Conservation (phyloP, 192 early-diverging fungal genomes). For the Backusella psychrophila region DNA sequence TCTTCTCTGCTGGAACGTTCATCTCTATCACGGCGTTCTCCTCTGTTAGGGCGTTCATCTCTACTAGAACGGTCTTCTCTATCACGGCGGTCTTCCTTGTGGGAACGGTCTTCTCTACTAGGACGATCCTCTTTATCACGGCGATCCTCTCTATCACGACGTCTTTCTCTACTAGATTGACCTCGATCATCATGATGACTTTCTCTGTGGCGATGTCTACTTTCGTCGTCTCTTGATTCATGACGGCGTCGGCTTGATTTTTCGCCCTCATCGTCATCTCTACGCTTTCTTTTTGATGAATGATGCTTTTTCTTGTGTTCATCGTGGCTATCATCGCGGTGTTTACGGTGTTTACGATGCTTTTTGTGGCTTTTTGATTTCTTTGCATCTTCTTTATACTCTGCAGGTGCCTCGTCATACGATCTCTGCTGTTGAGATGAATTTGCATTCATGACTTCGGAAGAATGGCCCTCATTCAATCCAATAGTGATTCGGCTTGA, state of each 20-base stretch:
- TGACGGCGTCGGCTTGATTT: neutral
- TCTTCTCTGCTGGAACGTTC: neutral
- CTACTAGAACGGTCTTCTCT: neutral
- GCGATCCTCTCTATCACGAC: neutral
- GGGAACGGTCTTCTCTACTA: neutral
- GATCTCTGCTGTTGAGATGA: conserved; percentile 63
- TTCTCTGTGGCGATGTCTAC: neutral
- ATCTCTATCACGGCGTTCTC: neutral
- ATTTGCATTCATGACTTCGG: conserved; percentile 49
- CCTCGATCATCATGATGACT: neutral
- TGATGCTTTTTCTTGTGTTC: neutral
- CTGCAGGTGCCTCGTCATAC: conserved; percentile 42
- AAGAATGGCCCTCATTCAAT: neutral
- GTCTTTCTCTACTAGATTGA: neutral
- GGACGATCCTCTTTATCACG: neutral
- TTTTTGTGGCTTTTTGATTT: conserved; percentile 76
- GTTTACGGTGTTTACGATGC: conserved; percentile 66
- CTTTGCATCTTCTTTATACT: conserved; percentile 59
- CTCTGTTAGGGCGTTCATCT: neutral
- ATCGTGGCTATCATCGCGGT: neutral
- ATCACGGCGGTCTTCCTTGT: neutral
- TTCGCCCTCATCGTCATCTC: neutral
- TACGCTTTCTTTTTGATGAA: conserved; percentile 1
- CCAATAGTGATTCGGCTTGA: neutral
- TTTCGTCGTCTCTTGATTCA: neutral